These are phyloP conservation scores for Fusarium pseudoanthophilum DNA, from an alignment of 2,329 filamentous ascomycete species.

Conservation along the genomic window DNA sequence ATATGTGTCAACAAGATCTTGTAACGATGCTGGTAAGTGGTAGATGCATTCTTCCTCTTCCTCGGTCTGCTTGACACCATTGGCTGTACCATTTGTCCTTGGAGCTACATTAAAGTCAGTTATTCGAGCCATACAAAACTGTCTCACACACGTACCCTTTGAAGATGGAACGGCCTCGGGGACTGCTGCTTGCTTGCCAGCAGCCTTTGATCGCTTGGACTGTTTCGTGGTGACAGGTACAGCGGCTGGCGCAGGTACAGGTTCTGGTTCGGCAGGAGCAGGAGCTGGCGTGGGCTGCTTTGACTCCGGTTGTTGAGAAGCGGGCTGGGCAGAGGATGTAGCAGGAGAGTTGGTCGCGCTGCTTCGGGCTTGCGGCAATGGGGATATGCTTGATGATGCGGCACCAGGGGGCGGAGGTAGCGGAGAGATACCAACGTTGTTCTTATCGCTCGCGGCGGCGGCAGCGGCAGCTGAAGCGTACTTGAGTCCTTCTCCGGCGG, in stretches of 20 bases:
- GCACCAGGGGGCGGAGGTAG: constrained; percentile 87
- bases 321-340: constrained; percentile 59
- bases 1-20: constrained; percentile 91
- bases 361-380: constrained; percentile 65
- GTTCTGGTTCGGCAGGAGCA: constrained; percentile 40
- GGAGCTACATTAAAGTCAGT: constrained; percentile 45
- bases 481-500: constrained; percentile 90
- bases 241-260: constrained; percentile 34
- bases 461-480: constrained; percentile 97
- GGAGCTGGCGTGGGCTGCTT: constrained; percentile 48
- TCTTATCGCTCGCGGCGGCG: constrained; percentile 86
- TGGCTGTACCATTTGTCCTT: constrained; percentile 63
- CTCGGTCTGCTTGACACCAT: constrained; percentile 60
- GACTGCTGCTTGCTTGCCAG: constrained; percentile 56
- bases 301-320: constrained; percentile 50
- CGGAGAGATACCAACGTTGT: constrained; percentile 92
- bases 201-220: constrained; percentile 55
- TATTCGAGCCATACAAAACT: neutral
- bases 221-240: constrained; percentile 46
- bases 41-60: constrained; percentile 84
- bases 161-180: constrained; percentile 56
- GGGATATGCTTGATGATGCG: constrained; percentile 55
- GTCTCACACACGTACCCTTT: constrained; percentile 53
- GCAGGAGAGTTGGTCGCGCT: constrained; percentile 67
- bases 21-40: constrained; percentile 87